Percentiles rank a stretch among this genome's conserved stretches.
Conservation (phyloP, 129 eudicot species). For the Silybum marianum region DNA sequence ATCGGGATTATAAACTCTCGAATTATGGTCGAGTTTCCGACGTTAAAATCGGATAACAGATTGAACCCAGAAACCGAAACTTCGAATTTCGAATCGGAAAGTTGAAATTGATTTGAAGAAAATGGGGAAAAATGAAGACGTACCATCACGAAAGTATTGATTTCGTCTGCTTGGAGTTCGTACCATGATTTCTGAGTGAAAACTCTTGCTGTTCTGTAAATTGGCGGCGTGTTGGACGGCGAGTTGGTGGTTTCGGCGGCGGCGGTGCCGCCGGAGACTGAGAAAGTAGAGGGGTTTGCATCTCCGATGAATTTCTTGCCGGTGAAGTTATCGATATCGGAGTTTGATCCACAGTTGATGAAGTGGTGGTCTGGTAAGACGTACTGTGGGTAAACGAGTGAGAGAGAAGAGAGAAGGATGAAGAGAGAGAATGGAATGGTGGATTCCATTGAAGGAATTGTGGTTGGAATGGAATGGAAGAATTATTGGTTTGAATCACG, state of each 20-base stretch:
- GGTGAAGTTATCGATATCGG: conserved; percentile 7
- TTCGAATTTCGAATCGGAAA: conserved; percentile 37
- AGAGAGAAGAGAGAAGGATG: conserved; percentile 17
- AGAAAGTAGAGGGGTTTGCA: conserved; percentile 23
- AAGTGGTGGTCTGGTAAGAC: conserved; percentile 48
- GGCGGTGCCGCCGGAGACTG: conserved; percentile 26
- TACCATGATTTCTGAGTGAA: conserved; percentile 42
- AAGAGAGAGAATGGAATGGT: conserved; percentile 10
- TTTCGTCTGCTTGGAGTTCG: conserved; percentile 26
- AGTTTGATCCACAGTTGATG: conserved; percentile 74
- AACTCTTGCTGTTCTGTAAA: conserved; percentile 55
- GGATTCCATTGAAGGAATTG: conserved; percentile 21
- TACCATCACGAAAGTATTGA: conserved; percentile 56
- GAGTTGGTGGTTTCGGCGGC: background rate
- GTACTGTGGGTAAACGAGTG: conserved; percentile 23
- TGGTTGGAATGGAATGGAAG: background rate
- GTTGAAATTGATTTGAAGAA: conserved; percentile 9
- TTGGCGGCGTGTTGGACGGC: background rate
- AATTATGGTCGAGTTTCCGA: background rate
- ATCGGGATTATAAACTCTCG: conserved; percentile 47
- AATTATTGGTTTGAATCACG: conserved; percentile 18
- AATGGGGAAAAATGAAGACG: conserved; percentile 65
- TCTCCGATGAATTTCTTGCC: conserved; percentile 46
- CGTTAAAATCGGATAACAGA: conserved; percentile 43
- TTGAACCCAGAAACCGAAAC: conserved; percentile 43